A percentile compares a stretch with the other conserved stretches of the same genome.
Evolutionary conservation across 768 basidiomycete genomes (phyloP).

Genomic region (Lactifluus subvellereus): DNA sequence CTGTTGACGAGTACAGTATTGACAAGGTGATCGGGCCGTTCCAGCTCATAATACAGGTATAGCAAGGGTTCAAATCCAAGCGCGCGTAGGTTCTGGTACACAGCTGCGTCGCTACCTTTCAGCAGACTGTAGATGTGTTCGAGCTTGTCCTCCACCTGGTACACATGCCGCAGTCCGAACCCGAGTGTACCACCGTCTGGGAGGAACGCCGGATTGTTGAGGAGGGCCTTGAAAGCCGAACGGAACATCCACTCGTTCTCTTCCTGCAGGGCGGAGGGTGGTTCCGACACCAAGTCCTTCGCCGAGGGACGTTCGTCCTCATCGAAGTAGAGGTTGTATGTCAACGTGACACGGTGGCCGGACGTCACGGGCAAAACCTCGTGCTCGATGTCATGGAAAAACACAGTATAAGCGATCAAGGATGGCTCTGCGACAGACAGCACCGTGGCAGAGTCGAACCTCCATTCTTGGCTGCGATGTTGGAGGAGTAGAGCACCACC

Average conservation of each 20-base stretch:
- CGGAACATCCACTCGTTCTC: neutral
- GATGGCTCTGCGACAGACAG: slow-evolving; percentile 19
- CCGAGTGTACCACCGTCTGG: slow-evolving; percentile 1
- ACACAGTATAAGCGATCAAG: slow-evolving; percentile 36
- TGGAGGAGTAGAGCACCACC: slow-evolving; percentile 40
- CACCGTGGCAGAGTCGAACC: slow-evolving; percentile 26
- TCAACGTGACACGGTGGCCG: slow-evolving; percentile 29
- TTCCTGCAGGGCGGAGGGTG: neutral
- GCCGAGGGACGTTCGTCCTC: neutral
- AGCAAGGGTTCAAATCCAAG: neutral
- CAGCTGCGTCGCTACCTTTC: slow-evolving; percentile 7
- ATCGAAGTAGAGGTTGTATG: slow-evolving; percentile 34
- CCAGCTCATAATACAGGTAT: neutral
- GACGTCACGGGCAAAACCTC: slow-evolving; percentile 38
- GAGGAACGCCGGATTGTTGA: slow-evolving; percentile 4
- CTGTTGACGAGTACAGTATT: neutral
- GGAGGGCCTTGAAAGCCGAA: neutral
- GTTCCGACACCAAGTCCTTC: neutral
- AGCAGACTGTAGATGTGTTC: neutral
- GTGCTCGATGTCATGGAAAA: slow-evolving; percentile 42
- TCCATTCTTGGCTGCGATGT: slow-evolving; percentile 29
- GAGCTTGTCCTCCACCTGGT: neutral
- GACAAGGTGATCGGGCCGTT: neutral
- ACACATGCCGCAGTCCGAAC: slow-evolving; percentile 9
- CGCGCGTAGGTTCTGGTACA: neutral